Percentiles rank a stretch among this genome's conserved stretches.
phyloP scores from a whole-genome alignment of 768 basidiomycete genomes.

The Coprinopsis marcescibilis region DNA sequence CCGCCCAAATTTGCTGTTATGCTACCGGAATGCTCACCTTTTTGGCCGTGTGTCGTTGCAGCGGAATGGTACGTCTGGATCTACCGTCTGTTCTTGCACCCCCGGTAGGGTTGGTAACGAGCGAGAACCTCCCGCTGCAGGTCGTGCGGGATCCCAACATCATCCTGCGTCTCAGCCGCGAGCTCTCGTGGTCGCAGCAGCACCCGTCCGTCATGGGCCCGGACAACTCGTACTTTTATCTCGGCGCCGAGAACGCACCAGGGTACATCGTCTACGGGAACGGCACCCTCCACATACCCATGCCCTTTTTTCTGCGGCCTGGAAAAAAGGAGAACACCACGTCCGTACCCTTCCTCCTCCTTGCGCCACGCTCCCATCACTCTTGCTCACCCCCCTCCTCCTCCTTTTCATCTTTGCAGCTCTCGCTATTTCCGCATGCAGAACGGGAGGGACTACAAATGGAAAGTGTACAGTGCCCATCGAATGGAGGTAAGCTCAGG shows the following conservation, averaged over 20 bases:
- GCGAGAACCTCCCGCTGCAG: constrained; percentile 28
- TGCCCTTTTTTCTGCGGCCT: constrained; percentile 47
- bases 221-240: constrained; percentile 68
- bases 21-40: background rate
- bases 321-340: constrained; percentile 57
- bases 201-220: constrained; percentile 73
- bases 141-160: constrained; percentile 53
- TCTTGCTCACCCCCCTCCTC: constrained; percentile 4
- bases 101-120: background rate
- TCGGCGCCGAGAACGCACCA: constrained; percentile 56
- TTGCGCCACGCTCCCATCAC: background rate
- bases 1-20: background rate
- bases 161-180: constrained; percentile 59
- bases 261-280: constrained; percentile 71
- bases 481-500: constrained; percentile 58
- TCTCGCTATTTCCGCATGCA: constrained; percentile 73
- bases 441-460: constrained; percentile 68
- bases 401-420: constrained; percentile 26
- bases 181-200: constrained; percentile 59
- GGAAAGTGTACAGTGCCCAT: constrained; percentile 51
- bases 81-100: too few species aligned
- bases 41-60: background rate
- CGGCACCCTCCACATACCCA: constrained; percentile 44
- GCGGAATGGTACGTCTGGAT: background rate
- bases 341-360: constrained; percentile 35